Evolutionary conservation across 371 early-diverging fungal genomes (phyloP).

Genomic region (Pancytospora epiphaga): DNA sequence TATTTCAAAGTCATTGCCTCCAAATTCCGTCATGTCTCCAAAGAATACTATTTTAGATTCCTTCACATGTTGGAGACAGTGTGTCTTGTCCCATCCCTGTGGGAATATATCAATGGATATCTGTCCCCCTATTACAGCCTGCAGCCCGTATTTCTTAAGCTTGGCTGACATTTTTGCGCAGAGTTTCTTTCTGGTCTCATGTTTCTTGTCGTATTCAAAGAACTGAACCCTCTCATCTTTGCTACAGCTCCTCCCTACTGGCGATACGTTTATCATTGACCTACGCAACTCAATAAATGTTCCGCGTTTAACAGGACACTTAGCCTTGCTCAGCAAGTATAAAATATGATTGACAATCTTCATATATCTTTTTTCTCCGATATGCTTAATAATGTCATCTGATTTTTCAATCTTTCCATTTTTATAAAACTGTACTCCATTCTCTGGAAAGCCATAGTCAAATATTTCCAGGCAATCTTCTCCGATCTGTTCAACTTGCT

Average conservation of each 20-base stretch:
- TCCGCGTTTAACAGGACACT: conserved; percentile 70
- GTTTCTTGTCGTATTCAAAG: conserved; percentile 74
- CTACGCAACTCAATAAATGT: conserved; percentile 95
- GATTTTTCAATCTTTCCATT: conserved; percentile 62
- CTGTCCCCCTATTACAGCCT: conserved; percentile 79
- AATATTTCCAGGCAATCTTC: conserved; percentile 72
- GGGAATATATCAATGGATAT: conserved; percentile 99
- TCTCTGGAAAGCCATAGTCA: conserved; percentile 94
- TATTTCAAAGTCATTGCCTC: conserved; percentile 98
- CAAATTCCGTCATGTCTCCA: conserved; percentile 92
- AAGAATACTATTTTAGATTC: conserved; percentile 90
- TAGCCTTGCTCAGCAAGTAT: conserved; percentile 80
- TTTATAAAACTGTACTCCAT: conserved; percentile 88
- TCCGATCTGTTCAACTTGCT: conserved; percentile 95
- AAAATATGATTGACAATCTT: conserved; percentile 81
- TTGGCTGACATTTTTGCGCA: conserved; percentile 71
- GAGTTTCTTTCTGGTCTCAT: conserved; percentile 66
- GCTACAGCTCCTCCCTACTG: conserved; percentile 91
- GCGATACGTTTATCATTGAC: conserved; percentile 97
- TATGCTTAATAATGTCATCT: conserved; percentile 76
- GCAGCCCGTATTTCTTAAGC: conserved; percentile 62
- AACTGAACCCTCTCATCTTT: conserved; percentile 79
- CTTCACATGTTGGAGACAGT: conserved; percentile 80
- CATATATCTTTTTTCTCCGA: conserved; percentile 89
- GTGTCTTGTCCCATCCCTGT: conserved; percentile 86